Evolutionary conservation across 441 rosid species (phyloP), one percentile per base, ranked within the genome.

Genomic region (Isatis lusitanica): DNA sequence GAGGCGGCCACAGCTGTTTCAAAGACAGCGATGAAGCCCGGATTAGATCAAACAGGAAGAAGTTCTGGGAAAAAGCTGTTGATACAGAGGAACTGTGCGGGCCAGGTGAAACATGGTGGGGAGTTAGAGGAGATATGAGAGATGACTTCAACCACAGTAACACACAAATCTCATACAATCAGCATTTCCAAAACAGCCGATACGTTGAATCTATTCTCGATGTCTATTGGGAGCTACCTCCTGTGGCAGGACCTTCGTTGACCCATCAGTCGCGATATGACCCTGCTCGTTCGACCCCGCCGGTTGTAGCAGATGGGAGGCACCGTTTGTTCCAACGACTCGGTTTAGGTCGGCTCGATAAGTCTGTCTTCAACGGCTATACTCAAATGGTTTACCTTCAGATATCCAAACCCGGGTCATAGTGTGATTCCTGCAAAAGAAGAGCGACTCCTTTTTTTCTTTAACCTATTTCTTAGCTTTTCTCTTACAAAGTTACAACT

Each of bases 1-100:
- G 99, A 62, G 98, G 99, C 9, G 98, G 99, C 2, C 99, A 96
- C 73, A 93, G 96, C 83, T 96, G 99, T 86, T 90, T 91, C 74
- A 81, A 65, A 70, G 94, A 91, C 68, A 85, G 99, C 18, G 97
- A 96, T 42, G 99, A 96, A 86, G 92, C 97, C 18, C 81, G 97
- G 80, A 78, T 91, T 65, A 80, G 99, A 81, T 82, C 83, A n/a
- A 91, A 83, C 77, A 89, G 98, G 80, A 83, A 84, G 90, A 84
- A 85, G 62, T 90, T 96, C 80, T 93, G 99, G 99, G 98, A 91
- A 71, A 96, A 96, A 81, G 97, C 99, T 47, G 93, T 93, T 55
- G 93, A 86, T 35, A 55, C 72, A 58, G 90, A 87, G 63, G 98
- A 93, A 66, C 81, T 96, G 16, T 96, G 98, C 11, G 97, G 97